phyloP scores from a whole-genome alignment of 2,329 filamentous ascomycete genomes.

The Raffaelea deltoideospora region DNA sequence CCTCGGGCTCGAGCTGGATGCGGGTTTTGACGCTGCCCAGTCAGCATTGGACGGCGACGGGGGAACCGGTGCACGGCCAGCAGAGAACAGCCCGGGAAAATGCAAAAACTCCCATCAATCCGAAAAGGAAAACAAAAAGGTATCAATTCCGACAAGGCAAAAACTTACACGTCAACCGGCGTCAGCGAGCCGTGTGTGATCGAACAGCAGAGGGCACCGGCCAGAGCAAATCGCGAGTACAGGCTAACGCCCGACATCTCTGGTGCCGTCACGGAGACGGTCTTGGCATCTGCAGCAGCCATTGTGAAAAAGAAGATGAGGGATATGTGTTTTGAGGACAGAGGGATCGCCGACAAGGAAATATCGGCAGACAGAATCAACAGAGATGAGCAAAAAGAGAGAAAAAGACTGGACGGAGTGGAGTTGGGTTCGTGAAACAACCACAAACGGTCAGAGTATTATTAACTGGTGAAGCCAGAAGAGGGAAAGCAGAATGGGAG shows the following conservation, averaged over 20 bases:
- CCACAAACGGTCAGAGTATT: not conserved
- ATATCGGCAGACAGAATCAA: conserved; percentile 6
- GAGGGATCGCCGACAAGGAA: too few relatives aligned
- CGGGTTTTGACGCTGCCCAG: conserved; percentile 62
- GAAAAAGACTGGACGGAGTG: conserved; percentile 15
- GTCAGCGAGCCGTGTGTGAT: conserved; percentile 94
- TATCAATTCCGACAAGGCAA: not conserved
- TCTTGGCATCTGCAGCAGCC: conserved; percentile 29
- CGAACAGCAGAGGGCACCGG: conserved; percentile 95
- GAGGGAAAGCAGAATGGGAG: conserved; percentile 6
- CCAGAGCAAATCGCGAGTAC: conserved; percentile 93
- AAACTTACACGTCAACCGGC: conserved; percentile 95
- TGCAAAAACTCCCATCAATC: not conserved
- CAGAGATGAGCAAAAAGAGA: conserved; percentile 2
- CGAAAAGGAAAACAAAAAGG: not conserved
- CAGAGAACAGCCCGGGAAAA: not conserved
- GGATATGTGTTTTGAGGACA: conserved; percentile 1
- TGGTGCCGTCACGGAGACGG: conserved; percentile 21
- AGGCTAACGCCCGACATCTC: conserved; percentile 44
- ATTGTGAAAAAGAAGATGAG: conserved; percentile 19
- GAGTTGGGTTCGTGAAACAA: conserved; percentile 7
- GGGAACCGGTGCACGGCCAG: not conserved
- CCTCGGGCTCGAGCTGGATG: conserved; percentile 69
- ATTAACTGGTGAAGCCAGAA: conserved; percentile 2
- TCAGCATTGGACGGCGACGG: conserved; percentile 1